phyloP scores from a whole-genome alignment of 2,329 filamentous ascomycete species.

The Aspergillus tanneri region DNA sequence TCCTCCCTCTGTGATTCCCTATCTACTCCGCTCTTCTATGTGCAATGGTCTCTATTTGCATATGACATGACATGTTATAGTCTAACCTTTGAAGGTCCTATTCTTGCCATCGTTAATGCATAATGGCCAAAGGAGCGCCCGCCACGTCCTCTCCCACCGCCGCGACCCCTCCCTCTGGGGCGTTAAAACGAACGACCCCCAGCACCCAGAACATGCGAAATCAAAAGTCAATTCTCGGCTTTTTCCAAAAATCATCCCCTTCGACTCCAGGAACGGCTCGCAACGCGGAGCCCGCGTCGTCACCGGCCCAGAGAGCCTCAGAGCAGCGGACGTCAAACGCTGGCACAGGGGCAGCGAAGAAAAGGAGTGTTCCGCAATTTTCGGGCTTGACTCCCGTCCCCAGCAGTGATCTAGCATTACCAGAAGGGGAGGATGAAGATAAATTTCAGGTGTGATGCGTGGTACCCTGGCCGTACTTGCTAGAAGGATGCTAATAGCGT shows the following conservation, averaged over 20 bases:
- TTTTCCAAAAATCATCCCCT: conserved; percentile 65
- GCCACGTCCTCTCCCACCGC: conserved; percentile 36
- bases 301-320: conserved; percentile 36
- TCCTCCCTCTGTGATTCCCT: neutral
- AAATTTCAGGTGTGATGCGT: conserved; percentile 39
- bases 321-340: conserved; percentile 33
- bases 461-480: conserved; percentile 42
- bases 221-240: conserved; percentile 72
- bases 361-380: conserved; percentile 40
- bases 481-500: conserved; percentile 47
- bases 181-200: conserved; percentile 43
- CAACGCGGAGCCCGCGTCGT: conserved; percentile 37
- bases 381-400: conserved; percentile 68
- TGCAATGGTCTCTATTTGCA: neutral
- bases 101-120: conserved; percentile 11
- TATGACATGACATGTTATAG: neutral
- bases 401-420: conserved; percentile 73
- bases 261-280: conserved; percentile 41
- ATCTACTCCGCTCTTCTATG: neutral
- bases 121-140: conserved; percentile 40
- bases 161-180: conserved; percentile 37
- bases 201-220: conserved; percentile 54
- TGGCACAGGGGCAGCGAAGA: conserved; percentile 51
- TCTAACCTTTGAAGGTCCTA: neutral
- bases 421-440: conserved; percentile 60